A percentile compares a stretch with the other conserved stretches of the same genome.
Evolutionary conservation across 208 protist genomes (phyloP).

Genomic region (Acanthamoeba triangularis): DNA sequence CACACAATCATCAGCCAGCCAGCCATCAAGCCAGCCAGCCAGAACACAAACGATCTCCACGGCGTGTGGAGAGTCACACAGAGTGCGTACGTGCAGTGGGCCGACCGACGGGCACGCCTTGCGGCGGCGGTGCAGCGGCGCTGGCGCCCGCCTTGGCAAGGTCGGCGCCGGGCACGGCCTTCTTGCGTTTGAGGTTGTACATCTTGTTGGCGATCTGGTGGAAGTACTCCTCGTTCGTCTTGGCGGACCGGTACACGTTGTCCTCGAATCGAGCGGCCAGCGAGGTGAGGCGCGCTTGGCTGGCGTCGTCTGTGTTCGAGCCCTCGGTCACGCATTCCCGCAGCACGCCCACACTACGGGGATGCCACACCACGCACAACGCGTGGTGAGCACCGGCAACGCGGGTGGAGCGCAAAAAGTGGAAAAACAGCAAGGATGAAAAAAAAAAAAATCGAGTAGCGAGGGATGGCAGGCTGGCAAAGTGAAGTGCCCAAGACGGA

Average conservation of each 20-base stretch:
- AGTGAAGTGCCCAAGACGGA: no score
- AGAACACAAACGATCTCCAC: no score
- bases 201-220: constrained; percentile 9
- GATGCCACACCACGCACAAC: no score
- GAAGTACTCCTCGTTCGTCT: not conserved
- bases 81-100: not conserved
- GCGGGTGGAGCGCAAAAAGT: not conserved
- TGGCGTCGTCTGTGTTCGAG: not conserved
- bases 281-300: not conserved
- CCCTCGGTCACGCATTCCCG: not conserved
- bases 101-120: not conserved
- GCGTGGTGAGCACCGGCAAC: no score
- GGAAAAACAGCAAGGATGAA: not conserved
- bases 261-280: not conserved
- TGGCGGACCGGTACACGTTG: not conserved
- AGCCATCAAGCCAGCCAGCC: no score
- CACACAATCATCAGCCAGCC: no score
- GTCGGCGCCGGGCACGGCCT: not conserved
- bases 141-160: not conserved
- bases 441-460: not conserved
- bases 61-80: not conserved
- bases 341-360: not conserved
- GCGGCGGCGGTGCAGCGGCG: not conserved
- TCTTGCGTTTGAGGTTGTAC: constrained; percentile 7
- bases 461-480: not conserved